phyloP scores from a whole-genome alignment of 1,139 yeast species.

The Taphrina sp. region DNA sequence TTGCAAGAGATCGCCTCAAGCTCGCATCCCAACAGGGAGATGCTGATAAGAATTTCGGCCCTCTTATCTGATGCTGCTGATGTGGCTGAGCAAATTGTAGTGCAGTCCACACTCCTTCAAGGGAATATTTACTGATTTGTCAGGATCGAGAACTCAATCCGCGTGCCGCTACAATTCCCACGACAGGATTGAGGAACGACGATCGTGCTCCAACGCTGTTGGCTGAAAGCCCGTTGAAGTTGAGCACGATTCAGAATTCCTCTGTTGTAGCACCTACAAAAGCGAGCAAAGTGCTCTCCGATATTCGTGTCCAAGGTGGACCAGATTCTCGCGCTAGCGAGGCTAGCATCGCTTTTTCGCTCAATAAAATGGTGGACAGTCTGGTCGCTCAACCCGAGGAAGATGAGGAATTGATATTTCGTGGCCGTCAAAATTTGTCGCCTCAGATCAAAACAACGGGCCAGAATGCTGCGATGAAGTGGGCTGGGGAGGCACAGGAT shows the following conservation, averaged over 20 bases:
- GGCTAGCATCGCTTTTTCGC: constrained; percentile 24
- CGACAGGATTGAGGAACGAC: no score
- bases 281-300: no score
- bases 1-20: constrained; percentile 17
- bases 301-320: no score
- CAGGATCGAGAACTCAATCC: constrained; percentile 14
- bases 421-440: no score
- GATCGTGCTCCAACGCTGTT: no score
- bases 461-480: not conserved
- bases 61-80: constrained; percentile 36
- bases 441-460: not conserved
- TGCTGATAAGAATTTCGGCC: constrained; percentile 34
- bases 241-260: no score
- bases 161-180: no score
- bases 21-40: constrained; percentile 34
- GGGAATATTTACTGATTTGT: no score
- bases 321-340: constrained; percentile 9
- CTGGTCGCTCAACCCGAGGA: constrained; percentile 17
- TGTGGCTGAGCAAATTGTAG: constrained; percentile 6
- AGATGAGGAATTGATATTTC: constrained; percentile 23
- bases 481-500: no score
- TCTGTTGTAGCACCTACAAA: no score
- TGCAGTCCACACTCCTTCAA: not conserved
- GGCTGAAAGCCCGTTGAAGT: no score
- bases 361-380: constrained; percentile 23